Evolutionary conservation across 78 protist genomes (phyloP).

Genomic region (Thecamonas trahens): DNA sequence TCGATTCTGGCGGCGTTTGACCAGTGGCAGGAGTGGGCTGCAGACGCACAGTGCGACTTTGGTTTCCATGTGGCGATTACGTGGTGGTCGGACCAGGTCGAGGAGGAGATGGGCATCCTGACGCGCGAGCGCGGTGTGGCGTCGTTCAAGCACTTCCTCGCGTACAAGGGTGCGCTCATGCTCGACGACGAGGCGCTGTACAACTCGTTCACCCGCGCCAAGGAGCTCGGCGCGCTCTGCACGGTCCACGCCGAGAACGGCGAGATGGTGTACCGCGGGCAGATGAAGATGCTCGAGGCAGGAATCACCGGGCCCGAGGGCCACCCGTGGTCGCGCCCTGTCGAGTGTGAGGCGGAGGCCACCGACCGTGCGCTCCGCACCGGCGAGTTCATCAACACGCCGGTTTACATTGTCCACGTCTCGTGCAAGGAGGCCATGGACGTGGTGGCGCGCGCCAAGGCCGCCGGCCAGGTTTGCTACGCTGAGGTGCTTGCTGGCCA

Average conservation of each 20-base stretch:
- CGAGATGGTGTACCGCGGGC: conserved; percentile 56
- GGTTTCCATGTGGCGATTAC: conserved; percentile 72
- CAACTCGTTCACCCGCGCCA: conserved; percentile 50
- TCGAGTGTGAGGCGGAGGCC: conserved; percentile 75
- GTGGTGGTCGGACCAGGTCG: conserved; percentile 68
- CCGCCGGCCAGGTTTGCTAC: too few species aligned
- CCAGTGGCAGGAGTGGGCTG: conserved; percentile 67
- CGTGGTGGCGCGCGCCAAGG: conserved; percentile 26
- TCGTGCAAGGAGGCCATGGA: conserved; percentile 63
- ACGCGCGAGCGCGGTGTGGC: conserved; percentile 48
- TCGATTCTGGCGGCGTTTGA: conserved; percentile 59
- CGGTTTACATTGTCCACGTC: conserved; percentile 51
- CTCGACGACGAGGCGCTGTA: conserved; percentile 66
- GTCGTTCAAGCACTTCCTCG: conserved; percentile 82
- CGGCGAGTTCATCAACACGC: conserved; percentile 57
- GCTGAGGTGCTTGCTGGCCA: too few species aligned
- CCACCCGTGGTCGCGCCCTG: conserved; percentile 66
- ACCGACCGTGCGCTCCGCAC: conserved; percentile 60
- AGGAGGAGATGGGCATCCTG: conserved; percentile 64
- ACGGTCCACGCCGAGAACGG: conserved; percentile 89
- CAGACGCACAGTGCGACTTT: conserved; percentile 65
- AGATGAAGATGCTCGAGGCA: conserved; percentile 33
- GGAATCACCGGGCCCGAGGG: conserved; percentile 85
- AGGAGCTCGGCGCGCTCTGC: conserved; percentile 72
- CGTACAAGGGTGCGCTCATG: conserved; percentile 69